Percentiles rank a stretch among this genome's conserved stretches.
Conservation (phyloP, 73 alveolate species). For the Effrenium voratum region DNA sequence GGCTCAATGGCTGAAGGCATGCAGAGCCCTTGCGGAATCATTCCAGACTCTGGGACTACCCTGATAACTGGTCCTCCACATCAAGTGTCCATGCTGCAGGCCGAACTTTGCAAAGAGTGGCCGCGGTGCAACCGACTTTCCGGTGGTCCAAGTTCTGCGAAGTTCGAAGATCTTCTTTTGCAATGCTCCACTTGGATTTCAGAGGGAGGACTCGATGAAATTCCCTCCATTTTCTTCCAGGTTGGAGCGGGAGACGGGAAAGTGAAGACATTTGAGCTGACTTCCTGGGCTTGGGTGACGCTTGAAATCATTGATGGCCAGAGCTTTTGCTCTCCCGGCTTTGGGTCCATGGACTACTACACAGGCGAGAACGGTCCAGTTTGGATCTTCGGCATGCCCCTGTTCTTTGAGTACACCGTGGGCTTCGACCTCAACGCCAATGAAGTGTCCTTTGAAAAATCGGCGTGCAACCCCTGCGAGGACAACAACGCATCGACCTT, state of each 20-base stretch:
- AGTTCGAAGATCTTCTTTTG: slow-evolving; percentile 12
- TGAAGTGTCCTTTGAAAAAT: slow-evolving; percentile 21
- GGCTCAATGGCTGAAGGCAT: neutral
- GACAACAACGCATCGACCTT: neutral
- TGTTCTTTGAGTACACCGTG: slow-evolving; percentile 59
- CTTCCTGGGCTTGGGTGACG: slow-evolving; percentile 84
- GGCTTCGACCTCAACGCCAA: slow-evolving; percentile 34
- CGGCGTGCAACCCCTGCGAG: slow-evolving; percentile 29
- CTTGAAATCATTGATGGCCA: neutral
- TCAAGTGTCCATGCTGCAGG: slow-evolving; percentile 11
- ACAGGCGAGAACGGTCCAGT: slow-evolving; percentile 74
- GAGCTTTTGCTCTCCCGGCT: slow-evolving; percentile 47
- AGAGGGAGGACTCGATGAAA: slow-evolving; percentile 61
- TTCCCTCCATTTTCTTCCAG: slow-evolving; percentile 72
- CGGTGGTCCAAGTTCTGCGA: slow-evolving; percentile 19
- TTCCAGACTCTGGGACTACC: slow-evolving; percentile 84
- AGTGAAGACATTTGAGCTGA: slow-evolving; percentile 40
- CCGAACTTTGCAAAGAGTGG: slow-evolving; percentile 47
- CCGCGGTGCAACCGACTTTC: slow-evolving; percentile 17
- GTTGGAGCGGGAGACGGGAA: neutral
- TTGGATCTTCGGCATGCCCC: slow-evolving; percentile 79
- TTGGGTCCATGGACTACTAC: slow-evolving; percentile 55
- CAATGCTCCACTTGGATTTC: slow-evolving; percentile 66
- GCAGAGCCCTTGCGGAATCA: slow-evolving; percentile 66
- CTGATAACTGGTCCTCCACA: slow-evolving; percentile 55